Evolutionary conservation across 2,329 filamentous ascomycete species (phyloP).

Genomic region (Aspergillus fumigatus): DNA sequence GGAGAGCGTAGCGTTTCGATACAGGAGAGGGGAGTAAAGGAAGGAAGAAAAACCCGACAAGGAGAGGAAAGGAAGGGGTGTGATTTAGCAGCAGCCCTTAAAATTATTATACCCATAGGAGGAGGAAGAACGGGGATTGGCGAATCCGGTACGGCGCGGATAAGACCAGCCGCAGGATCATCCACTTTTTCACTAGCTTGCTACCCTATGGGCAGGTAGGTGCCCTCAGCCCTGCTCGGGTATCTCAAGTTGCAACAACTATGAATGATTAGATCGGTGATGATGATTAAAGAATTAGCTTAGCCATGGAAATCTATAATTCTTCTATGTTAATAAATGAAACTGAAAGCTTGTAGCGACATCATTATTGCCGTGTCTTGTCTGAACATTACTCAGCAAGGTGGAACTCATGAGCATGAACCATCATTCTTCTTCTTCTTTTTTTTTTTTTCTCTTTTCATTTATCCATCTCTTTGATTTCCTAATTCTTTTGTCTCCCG

Average conservation of each 20-base stretch:
- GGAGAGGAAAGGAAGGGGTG: background rate
- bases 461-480: too few species aligned
- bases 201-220: background rate
- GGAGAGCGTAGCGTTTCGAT: background rate
- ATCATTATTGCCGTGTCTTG: background rate
- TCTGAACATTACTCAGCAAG: background rate
- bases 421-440: too few species aligned
- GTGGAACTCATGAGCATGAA: background rate
- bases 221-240: background rate
- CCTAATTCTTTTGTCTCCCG: background rate
- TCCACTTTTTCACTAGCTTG: background rate
- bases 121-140: background rate
- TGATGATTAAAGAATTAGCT: background rate
- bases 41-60: background rate
- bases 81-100: background rate
- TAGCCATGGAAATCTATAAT: background rate
- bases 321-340: background rate
- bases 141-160: constrained; percentile 14
- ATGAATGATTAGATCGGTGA: background rate
- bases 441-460: too few species aligned
- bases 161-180: background rate
- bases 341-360: background rate
- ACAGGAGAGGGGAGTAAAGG: background rate
- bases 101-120: background rate
- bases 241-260: background rate